Conservation (phyloP, 768 basidiomycete species). For the Gloeostereum incarnatum region DNA sequence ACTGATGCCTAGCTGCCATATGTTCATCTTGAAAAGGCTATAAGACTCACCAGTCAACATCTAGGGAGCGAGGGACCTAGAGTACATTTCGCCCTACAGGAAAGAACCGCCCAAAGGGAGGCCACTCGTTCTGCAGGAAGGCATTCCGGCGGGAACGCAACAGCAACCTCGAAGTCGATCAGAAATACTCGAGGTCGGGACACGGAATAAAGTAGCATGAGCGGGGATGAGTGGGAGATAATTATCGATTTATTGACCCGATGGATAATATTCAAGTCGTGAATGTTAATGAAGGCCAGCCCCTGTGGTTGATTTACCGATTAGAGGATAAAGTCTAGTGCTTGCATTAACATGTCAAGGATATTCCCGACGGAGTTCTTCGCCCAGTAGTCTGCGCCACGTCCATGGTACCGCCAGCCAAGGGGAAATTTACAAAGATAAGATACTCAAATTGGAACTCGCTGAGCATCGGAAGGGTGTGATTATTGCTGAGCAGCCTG, state of each 20-base stretch:
- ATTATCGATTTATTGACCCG: conserved; percentile 11
- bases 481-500: conserved; percentile 13
- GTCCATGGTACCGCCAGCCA: conserved; percentile 7
- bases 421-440: conserved; percentile 18
- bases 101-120: conserved; percentile 14
- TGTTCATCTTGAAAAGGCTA: conserved; percentile 18
- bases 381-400: conserved; percentile 12
- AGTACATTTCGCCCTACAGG: conserved; percentile 10
- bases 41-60: conserved; percentile 12
- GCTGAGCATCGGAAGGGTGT: conserved; percentile 16
- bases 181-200: conserved; percentile 19
- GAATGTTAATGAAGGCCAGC: conserved; percentile 14
- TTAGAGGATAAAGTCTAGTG: too few relatives aligned
- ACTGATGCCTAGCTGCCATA: conserved; percentile 16
- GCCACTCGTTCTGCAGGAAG: conserved; percentile 10
- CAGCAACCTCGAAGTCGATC: conserved; percentile 20
- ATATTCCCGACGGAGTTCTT: conserved; percentile 20
- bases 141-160: conserved; percentile 14
- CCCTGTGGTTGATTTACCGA: too few relatives aligned
- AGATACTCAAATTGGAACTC: conserved; percentile 18
- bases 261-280: conserved; percentile 15
- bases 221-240: not conserved
- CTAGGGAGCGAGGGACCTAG: conserved; percentile 14
- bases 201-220: not conserved
- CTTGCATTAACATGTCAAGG: conserved; percentile 20